These are phyloP conservation scores for Lasiodiplodia sp. DNA, from an alignment of 2,329 filamentous ascomycete species.

Conservation along the genomic window DNA sequence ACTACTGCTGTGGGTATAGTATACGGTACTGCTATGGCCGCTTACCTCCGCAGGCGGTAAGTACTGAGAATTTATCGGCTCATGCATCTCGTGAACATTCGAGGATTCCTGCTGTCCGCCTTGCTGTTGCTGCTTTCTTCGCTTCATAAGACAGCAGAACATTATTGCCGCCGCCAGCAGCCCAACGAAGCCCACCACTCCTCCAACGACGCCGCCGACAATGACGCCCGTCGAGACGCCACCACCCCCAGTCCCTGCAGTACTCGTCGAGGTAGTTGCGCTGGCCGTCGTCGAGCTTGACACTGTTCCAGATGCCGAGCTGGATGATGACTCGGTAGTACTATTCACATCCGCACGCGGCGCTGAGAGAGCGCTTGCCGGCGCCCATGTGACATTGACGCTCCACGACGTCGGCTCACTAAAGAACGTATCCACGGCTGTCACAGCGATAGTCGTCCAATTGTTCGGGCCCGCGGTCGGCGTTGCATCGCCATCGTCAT, in stretches of 20 bases:
- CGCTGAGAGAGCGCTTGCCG: not conserved
- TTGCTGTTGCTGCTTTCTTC: not conserved
- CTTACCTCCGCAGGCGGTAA: not conserved
- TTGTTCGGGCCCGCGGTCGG: not conserved
- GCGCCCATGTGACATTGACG: not conserved
- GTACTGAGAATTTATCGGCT: not conserved
- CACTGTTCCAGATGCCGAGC: no score
- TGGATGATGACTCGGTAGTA: not conserved
- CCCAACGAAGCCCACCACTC: not conserved
- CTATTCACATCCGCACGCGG: not conserved
- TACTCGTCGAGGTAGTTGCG: not conserved
- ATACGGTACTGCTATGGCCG: not conserved
- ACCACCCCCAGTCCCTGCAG: not conserved
- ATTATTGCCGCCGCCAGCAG: not conserved
- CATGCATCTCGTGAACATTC: not conserved
- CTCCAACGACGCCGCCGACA: not conserved
- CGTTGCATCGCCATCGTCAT: not conserved
- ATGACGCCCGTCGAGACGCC: not conserved
- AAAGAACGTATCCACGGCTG: not conserved
- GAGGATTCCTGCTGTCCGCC: not conserved
- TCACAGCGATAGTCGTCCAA: not conserved
- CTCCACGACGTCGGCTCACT: not conserved
- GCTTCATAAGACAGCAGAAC: not conserved
- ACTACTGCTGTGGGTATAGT: not conserved
- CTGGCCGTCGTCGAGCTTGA: not conserved